These are phyloP conservation scores for Talaromyces islandicus DNA, from an alignment of 2,329 filamentous ascomycete genomes.

Conservation along the genomic window DNA sequence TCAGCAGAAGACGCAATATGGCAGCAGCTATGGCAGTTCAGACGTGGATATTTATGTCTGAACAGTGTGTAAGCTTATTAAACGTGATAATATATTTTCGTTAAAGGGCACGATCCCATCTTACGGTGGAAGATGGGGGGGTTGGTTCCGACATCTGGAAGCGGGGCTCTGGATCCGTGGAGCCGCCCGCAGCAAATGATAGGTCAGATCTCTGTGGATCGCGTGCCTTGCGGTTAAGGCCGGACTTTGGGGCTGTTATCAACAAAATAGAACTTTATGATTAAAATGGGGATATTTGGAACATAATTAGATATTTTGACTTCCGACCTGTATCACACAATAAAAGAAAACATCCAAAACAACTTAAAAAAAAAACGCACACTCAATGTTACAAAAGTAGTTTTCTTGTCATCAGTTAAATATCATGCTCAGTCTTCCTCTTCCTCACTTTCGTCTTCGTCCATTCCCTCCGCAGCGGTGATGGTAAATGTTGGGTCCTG, in stretches of 20 bases:
- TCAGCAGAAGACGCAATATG: not conserved
- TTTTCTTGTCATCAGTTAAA: not conserved
- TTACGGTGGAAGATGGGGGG: not conserved
- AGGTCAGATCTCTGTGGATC: not conserved
- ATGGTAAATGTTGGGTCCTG: slow-evolving; percentile 88
- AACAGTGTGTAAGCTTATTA: not conserved
- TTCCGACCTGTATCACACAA: not conserved
- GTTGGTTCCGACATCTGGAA: not conserved
- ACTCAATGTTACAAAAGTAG: not conserved
- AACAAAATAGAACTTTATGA: not conserved
- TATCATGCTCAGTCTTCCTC: slow-evolving; percentile 43
- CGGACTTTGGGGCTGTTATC: not conserved
- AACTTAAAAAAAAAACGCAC: not conserved
- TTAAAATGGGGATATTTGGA: slow-evolving; percentile 1
- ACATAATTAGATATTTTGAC: slow-evolving; percentile 7
- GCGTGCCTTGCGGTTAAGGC: not conserved
- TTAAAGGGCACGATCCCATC: not conserved
- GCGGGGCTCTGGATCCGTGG: not conserved
- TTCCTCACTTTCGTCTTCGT: slow-evolving; percentile 83
- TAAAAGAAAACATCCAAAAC: not conserved
- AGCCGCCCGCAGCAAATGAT: not conserved
- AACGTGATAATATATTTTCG: not conserved
- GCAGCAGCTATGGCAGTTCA: not conserved
- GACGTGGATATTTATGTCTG: not conserved
- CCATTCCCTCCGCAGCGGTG: slow-evolving; percentile 84